Base-by-base conservation (phyloP, 495 filamentous ascomycete species). In the Aspergillus ellipticus region DNA sequence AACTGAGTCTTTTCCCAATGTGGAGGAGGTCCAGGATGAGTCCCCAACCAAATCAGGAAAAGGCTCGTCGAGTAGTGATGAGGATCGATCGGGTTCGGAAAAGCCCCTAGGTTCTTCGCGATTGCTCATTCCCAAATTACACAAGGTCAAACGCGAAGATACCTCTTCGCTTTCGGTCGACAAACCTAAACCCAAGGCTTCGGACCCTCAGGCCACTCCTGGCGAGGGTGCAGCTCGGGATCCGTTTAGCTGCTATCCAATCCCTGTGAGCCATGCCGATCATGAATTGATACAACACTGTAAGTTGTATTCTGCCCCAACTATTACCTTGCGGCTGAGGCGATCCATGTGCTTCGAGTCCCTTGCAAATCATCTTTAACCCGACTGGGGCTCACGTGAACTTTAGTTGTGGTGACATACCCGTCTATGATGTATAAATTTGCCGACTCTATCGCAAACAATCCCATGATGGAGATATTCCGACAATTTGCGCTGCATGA, bases 391-490 rank as follows among this genome's bases (percentile, higher is more conserved):
- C 61, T 62, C 42, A 64, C 50, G 19, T 29, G 39, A 7, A 26
- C 16, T 26, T 21, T 47, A 68, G 65, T 65, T 56, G 63, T 68
- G 19, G 55, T 60, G 22, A 65, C 60, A 3, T 68, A 68, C 43
- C 65, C 65, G 16, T 63, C 65, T 13, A 68, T 68, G 65, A 68
- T 68, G 65, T 68, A 68, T 51, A 68, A 68, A 39, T 63, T 68
- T 39, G 55, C 56, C 52, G 51, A 63, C 13, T 57, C 59, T 2
- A 35, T 55, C 16, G 48, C 60, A n/a, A 51, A 59, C 16, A 66
- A 68, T 31, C 65, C 65, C 13, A 61, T 65, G 62, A 57, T 65
- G 62, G 63, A 63, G 42, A 68, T 68, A 43, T 68, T 68, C 37
- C 59, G 58, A 8, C 59, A 63, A 47, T 57, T 68, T 21, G 65